phyloP scores from a whole-genome alignment of 495 filamentous ascomycete genomes.

The Neurospora sp. region DNA sequence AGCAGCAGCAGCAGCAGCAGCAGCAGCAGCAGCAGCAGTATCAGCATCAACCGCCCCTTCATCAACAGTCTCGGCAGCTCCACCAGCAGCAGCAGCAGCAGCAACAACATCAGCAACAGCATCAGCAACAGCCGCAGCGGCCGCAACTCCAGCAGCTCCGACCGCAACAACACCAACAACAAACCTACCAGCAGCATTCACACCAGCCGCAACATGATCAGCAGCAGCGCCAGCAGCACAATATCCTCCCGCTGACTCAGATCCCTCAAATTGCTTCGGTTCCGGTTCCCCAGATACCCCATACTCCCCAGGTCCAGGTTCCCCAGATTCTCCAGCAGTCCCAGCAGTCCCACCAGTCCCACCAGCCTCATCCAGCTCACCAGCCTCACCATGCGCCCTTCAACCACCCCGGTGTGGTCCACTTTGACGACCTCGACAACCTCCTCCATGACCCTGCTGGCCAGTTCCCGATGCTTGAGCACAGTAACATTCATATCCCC shows the following conservation, averaged over 20 bases:
- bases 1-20: neutral
- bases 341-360: neutral
- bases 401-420: neutral
- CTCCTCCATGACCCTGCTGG: slow-evolving; percentile 16
- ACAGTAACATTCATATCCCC: neutral
- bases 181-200: neutral
- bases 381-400: neutral
- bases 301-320: neutral
- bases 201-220: neutral
- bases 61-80: neutral
- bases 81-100: neutral
- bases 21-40: neutral
- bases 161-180: neutral
- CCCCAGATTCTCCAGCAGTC: neutral
- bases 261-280: neutral
- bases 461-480: slow-evolving; percentile 5
- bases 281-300: neutral
- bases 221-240: neutral
- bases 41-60: neutral
- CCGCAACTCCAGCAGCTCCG: neutral
- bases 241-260: neutral
- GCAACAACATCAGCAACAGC: neutral
- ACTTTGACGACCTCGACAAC: slow-evolving; percentile 10
- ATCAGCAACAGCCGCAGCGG: neutral
- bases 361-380: neutral